A percentile compares a stretch with the other conserved stretches of the same genome.
These are phyloP conservation scores for Paraleonurus japonicus DNA, from an alignment of 257 asterid species.

Conservation along the genomic window DNA sequence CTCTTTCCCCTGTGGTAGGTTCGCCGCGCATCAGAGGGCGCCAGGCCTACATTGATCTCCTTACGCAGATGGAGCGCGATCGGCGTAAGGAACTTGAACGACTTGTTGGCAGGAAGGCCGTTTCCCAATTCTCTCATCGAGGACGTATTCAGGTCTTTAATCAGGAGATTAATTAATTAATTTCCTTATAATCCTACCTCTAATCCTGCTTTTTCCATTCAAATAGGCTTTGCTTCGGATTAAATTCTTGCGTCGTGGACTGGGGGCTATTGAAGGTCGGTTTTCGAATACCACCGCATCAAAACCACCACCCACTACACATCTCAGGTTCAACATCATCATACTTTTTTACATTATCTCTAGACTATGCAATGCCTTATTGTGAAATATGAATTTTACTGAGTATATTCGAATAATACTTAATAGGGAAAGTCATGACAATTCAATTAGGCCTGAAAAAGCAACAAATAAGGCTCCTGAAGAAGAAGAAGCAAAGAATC, in stretches of 20 bases:
- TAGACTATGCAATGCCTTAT: too few species aligned
- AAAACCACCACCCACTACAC: constrained; percentile 32
- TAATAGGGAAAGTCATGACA: constrained; percentile 50
- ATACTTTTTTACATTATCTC: not conserved
- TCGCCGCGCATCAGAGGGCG: constrained; percentile 80
- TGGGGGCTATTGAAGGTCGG: constrained; percentile 42
- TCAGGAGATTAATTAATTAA: too few species aligned
- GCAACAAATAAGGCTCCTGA: constrained; percentile 15
- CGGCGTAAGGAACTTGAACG: constrained; percentile 57
- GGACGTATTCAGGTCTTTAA: constrained; percentile 96
- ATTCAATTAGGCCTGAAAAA: constrained; percentile 31
- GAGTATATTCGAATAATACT: not conserved
- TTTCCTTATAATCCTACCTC: too few species aligned
- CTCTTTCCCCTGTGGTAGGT: constrained; percentile 30
- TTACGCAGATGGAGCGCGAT: constrained; percentile 55
- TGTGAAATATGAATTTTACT: not conserved
- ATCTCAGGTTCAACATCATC: constrained; percentile 39
- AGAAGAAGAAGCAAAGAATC: constrained; percentile 16
- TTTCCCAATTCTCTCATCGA: constrained; percentile 69
- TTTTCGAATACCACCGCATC: constrained; percentile 27
- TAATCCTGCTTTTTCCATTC: not conserved
- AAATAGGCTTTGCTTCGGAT: constrained; percentile 66
- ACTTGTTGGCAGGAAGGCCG: constrained; percentile 47
- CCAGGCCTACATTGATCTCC: constrained; percentile 63
- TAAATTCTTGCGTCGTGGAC: constrained; percentile 55